These are phyloP conservation scores for Lachancea lanzarotensis DNA, from an alignment of 805 yeast species.

Conservation along the genomic window DNA sequence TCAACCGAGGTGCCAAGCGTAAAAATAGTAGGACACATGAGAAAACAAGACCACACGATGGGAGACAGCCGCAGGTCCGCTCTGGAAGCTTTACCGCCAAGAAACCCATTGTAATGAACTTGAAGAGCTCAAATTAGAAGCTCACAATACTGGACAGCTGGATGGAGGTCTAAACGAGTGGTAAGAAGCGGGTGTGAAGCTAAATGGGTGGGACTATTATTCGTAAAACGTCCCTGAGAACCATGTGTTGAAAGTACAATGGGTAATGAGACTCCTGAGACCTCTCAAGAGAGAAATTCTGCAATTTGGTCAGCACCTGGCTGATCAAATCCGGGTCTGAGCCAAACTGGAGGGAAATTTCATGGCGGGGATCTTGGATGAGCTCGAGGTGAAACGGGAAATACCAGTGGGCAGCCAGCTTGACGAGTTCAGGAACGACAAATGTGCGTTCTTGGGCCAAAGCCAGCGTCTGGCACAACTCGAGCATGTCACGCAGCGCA, in stretches of 20 bases:
- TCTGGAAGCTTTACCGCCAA: too few species aligned
- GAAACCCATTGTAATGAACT: too few species aligned
- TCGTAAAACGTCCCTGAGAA: constrained; percentile 46
- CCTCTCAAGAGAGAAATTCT: constrained; percentile 15
- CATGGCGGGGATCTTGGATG: constrained; percentile 35
- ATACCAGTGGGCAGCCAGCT: constrained; percentile 40
- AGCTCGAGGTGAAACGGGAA: constrained; percentile 49
- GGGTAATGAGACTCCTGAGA: constrained; percentile 17
- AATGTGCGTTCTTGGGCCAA: constrained; percentile 33
- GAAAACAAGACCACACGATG: too few species aligned
- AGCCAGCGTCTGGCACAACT: constrained; percentile 37
- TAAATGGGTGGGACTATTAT: constrained; percentile 49
- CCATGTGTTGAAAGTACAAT: constrained; percentile 35
- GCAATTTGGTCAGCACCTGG: constrained; percentile 19
- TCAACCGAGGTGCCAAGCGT: too few species aligned
- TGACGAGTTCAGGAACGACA: constrained; percentile 49
- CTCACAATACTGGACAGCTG: background rate
- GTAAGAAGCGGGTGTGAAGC: background rate
- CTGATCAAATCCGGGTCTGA: constrained; percentile 24
- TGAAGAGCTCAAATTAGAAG: background rate
- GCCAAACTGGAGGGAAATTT: constrained; percentile 26
- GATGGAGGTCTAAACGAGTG: too few species aligned
- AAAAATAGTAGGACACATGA: too few species aligned
- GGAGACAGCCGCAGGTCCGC: too few species aligned
- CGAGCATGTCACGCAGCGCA: constrained; percentile 40